Conservation (phyloP, 352 stramenopile species). For the Bremia lactucae region DNA sequence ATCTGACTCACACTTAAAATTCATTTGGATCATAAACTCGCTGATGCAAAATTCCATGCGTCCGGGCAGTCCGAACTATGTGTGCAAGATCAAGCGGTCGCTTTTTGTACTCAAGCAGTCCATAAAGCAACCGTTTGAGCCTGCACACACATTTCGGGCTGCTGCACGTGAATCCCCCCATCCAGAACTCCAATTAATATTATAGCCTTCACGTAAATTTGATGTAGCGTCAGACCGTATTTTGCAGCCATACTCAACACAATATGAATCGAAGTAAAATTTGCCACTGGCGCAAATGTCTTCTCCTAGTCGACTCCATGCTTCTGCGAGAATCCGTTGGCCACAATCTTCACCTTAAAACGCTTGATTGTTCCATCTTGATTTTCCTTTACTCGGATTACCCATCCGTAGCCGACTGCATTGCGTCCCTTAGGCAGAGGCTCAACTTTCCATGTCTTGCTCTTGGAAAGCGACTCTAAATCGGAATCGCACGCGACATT, state of each 20-base stretch:
- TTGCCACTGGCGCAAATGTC: neutral
- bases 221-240: neutral
- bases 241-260: neutral
- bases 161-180: neutral
- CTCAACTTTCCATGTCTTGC: neutral
- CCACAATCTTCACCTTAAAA: neutral
- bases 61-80: no score
- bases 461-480: neutral
- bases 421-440: neutral
- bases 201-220: neutral
- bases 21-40: neutral
- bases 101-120: neutral
- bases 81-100: no score
- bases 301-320: neutral
- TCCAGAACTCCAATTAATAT: neutral
- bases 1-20: neutral
- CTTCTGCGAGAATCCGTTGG: neutral
- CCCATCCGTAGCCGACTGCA: neutral
- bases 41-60: no score
- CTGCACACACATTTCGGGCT: neutral
- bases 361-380: neutral
- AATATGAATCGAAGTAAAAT: neutral
- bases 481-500: neutral
- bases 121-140: neutral
- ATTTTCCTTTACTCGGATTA: neutral